A percentile compares a stretch with the other conserved stretches of the same genome.
Conservation (phyloP, 352 stramenopile species). For the Hyaloperonospora arabidopsidis region DNA sequence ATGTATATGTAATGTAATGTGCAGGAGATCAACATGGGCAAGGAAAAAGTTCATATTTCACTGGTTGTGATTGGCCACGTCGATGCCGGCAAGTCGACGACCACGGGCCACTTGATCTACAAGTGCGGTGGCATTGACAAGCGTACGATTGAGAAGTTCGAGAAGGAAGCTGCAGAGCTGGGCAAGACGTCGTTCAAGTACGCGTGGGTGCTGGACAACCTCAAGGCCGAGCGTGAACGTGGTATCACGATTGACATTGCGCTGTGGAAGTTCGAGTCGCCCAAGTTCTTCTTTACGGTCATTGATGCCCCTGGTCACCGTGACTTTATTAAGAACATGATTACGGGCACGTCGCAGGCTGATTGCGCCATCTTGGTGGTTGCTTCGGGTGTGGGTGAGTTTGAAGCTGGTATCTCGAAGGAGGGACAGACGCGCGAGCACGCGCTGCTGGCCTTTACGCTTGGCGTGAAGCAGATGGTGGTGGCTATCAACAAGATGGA, state of each 20-base stretch:
- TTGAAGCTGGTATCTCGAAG: slow-evolving; percentile 93
- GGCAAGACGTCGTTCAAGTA: slow-evolving; percentile 99
- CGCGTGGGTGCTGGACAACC: slow-evolving; percentile 97
- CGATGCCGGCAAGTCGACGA: slow-evolving; percentile 98
- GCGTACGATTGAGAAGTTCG: slow-evolving; percentile 96
- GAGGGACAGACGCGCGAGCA: slow-evolving; percentile 94
- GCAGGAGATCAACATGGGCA: slow-evolving; percentile 27
- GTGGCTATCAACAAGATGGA: slow-evolving; percentile 99
- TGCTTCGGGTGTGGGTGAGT: slow-evolving; percentile 86
- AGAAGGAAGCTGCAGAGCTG: slow-evolving; percentile 95
- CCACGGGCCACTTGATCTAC: slow-evolving; percentile 98
- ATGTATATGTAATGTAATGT: too few species aligned
- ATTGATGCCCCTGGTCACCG: slow-evolving; percentile 97
- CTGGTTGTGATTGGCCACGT: slow-evolving; percentile 95
- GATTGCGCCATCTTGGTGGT: slow-evolving; percentile 96
- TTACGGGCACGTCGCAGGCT: slow-evolving; percentile 96
- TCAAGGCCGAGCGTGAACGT: slow-evolving; percentile 96
- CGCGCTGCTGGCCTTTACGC: slow-evolving; percentile 92
- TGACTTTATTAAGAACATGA: slow-evolving; percentile 99
- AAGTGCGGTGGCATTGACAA: slow-evolving; percentile 98
- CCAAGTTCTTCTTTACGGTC: slow-evolving; percentile 95
- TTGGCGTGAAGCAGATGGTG: slow-evolving; percentile 98
- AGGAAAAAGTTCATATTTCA: slow-evolving; percentile 85
- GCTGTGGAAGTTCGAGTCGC: slow-evolving; percentile 96
- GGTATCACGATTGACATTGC: slow-evolving; percentile 98